Conservation (phyloP, 805 yeast genomes). For the Wickerhamomyces strasburgensis region DNA sequence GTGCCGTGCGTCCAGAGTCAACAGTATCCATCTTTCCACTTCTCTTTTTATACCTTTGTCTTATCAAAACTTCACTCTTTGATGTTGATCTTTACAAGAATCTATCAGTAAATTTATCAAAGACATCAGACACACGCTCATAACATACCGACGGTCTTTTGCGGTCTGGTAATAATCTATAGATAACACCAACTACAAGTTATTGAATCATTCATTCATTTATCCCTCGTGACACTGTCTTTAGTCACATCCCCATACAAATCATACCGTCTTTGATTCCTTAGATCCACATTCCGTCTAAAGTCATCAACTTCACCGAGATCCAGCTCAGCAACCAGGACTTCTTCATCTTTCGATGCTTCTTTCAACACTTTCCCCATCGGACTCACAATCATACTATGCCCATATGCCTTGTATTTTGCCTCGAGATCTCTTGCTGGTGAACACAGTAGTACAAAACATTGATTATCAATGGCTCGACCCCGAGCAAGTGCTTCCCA, state of each 20-base stretch:
- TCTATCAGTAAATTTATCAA: too few relatives aligned
- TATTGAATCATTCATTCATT: neutral
- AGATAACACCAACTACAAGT: too few relatives aligned
- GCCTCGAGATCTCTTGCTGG: constrained; percentile 75
- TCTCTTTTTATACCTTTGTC: neutral
- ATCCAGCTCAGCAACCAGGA: constrained; percentile 63
- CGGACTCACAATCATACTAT: constrained; percentile 60
- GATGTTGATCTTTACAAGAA: too few relatives aligned
- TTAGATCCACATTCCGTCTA: constrained; percentile 62
- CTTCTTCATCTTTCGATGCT: constrained; percentile 72
- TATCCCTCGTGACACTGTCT: constrained; percentile 15
- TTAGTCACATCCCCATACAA: constrained; percentile 35
- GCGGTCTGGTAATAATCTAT: too few relatives aligned
- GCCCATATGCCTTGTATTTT: constrained; percentile 64
- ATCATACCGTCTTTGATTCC: constrained; percentile 63
- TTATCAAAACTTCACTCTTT: too few relatives aligned
- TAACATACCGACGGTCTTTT: too few relatives aligned
- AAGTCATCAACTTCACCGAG: constrained; percentile 48
- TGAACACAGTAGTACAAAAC: constrained; percentile 73
- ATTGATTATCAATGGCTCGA: constrained; percentile 71
- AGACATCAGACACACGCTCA: too few relatives aligned
- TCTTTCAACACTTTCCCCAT: constrained; percentile 57
- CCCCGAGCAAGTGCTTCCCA: constrained; percentile 75
- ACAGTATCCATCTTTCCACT: constrained; percentile 1
- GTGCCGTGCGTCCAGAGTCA: constrained; percentile 3